Evolutionary conservation across 306 rosid species (phyloP).

Genomic region (Prunus dulcis): DNA sequence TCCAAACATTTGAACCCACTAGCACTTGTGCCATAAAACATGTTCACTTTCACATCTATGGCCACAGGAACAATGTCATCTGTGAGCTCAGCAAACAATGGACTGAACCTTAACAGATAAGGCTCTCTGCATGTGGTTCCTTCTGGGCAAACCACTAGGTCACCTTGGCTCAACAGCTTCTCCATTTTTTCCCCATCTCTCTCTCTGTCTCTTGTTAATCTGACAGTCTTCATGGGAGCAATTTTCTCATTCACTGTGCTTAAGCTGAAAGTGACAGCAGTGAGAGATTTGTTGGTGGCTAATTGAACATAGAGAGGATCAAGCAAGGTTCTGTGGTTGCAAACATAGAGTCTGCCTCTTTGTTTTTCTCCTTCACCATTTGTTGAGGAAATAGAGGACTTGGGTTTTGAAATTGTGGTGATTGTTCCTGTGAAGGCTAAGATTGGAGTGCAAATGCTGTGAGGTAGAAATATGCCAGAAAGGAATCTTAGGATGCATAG

Average conservation of each 20-base stretch:
- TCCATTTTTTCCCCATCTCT: constrained; percentile 45
- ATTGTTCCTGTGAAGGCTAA: constrained; percentile 55
- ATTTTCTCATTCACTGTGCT: constrained; percentile 48
- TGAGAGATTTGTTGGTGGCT: constrained; percentile 31
- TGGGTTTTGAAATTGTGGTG: constrained; percentile 25
- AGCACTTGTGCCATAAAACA: constrained; percentile 74
- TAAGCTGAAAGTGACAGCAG: constrained; percentile 61
- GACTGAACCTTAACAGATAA: constrained; percentile 67
- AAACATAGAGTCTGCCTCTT: constrained; percentile 51
- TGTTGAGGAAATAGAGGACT: background rate
- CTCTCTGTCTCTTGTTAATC: constrained; percentile 50
- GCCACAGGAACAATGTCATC: constrained; percentile 68
- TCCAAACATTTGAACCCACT: constrained; percentile 54
- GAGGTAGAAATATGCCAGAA: constrained; percentile 32
- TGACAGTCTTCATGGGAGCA: constrained; percentile 47
- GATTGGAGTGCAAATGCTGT: constrained; percentile 43
- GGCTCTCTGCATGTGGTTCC: constrained; percentile 87
- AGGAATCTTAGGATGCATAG: constrained; percentile 40
- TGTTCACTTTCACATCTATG: constrained; percentile 38
- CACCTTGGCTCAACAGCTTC: constrained; percentile 36
- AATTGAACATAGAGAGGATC: constrained; percentile 56
- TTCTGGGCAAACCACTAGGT: constrained; percentile 74
- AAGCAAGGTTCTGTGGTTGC: constrained; percentile 77
- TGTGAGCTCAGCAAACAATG: constrained; percentile 59
- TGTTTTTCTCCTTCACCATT: background rate